phyloP scores from a whole-genome alignment of 2,329 filamentous ascomycete species.

The Epichloe scottii region DNA sequence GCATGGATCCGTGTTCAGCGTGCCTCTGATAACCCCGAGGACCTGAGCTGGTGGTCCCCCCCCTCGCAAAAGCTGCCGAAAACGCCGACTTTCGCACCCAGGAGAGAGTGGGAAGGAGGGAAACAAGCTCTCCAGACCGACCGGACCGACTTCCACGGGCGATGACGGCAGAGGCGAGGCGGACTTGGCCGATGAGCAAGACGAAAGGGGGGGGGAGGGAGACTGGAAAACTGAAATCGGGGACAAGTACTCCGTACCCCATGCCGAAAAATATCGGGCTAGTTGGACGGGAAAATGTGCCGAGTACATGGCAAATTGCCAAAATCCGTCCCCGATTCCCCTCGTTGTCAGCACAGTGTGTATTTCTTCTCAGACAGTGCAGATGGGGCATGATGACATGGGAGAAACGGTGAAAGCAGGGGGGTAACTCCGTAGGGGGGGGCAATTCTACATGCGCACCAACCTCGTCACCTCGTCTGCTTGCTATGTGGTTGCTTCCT shows the following conservation, averaged over 20 bases:
- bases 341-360: neutral
- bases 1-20: neutral
- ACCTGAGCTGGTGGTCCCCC: neutral
- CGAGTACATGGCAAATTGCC: neutral
- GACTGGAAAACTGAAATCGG: neutral
- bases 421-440: too few relatives aligned
- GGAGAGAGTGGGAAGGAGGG: too few relatives aligned
- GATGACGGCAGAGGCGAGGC: neutral
- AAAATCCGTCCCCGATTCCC: neutral
- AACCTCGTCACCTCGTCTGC: neutral
- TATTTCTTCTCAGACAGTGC: neutral
- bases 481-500: neutral
- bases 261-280: constrained; percentile 1
- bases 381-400: constrained; percentile 1
- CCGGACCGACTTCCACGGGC: too few relatives aligned
- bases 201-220: neutral
- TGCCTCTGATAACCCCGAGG: neutral
- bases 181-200: neutral
- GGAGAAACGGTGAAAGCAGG: neutral
- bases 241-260: neutral
- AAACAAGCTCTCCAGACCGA: too few relatives aligned
- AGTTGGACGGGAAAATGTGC: neutral
- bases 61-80: neutral
- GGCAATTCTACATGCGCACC: neutral
- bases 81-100: too few relatives aligned